phyloP scores from a whole-genome alignment of 257 asterid genomes.

The Mitragyna speciosa region DNA sequence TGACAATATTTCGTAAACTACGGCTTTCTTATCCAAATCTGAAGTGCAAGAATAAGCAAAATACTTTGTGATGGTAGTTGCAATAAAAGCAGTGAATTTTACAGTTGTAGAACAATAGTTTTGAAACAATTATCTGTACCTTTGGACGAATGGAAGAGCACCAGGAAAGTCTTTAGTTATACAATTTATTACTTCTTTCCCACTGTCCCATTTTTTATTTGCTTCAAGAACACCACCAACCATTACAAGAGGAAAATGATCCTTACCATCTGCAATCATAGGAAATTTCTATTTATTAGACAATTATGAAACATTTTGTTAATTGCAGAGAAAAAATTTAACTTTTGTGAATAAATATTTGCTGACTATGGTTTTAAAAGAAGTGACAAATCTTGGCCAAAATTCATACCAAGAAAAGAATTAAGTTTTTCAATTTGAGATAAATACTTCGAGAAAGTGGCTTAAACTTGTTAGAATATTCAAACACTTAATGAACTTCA shows the following conservation, averaged over 20 bases:
- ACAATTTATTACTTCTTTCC: constrained; percentile 62
- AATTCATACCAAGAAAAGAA: background rate
- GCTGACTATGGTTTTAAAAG: background rate
- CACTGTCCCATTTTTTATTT: constrained; percentile 75
- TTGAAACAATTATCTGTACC: constrained; percentile 27
- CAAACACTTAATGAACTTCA: background rate
- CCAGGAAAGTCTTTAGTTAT: constrained; percentile 70
- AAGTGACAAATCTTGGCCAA: background rate
- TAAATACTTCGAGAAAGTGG: background rate
- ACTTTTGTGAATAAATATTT: background rate
- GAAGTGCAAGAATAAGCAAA: background rate
- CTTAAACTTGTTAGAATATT: background rate
- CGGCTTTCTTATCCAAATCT: background rate
- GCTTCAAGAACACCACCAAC: constrained; percentile 82
- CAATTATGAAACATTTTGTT: background rate
- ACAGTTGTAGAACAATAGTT: background rate
- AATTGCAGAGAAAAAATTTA: background rate
- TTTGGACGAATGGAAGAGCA: constrained; percentile 64
- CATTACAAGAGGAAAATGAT: constrained; percentile 73
- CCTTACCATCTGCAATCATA: constrained; percentile 53
- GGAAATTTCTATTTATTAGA: background rate
- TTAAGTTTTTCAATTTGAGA: background rate
- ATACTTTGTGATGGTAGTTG: background rate
- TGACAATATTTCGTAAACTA: background rate
- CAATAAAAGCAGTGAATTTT: background rate